Percentiles rank a stretch among this genome's conserved stretches.
These are phyloP conservation scores for Hypomyces perniciosus DNA, from an alignment of 2,329 filamentous ascomycete genomes.

Conservation along the genomic window DNA sequence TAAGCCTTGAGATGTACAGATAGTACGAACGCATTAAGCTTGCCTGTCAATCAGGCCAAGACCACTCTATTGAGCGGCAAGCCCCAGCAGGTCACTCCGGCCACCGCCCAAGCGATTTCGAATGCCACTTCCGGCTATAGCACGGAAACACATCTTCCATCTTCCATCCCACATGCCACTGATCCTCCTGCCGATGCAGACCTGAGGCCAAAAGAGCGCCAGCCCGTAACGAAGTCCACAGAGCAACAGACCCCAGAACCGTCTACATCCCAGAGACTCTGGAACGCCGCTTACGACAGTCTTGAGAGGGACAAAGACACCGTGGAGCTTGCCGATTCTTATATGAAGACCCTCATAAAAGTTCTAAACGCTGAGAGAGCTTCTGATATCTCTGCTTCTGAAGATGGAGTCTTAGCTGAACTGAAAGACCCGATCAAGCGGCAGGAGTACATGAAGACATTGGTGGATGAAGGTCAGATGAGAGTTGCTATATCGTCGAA, in stretches of 20 bases:
- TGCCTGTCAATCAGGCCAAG: not conserved
- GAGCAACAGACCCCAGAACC: not conserved
- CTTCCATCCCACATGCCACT: not conserved
- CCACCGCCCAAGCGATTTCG: not conserved
- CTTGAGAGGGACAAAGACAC: slow-evolving; percentile 3
- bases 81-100: not conserved
- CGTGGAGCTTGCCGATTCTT: not conserved
- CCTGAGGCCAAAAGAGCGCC: not conserved
- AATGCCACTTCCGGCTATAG: not conserved
- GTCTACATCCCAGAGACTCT: slow-evolving; percentile 3
- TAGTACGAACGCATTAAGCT: not conserved
- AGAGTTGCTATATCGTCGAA: not conserved
- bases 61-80: not conserved
- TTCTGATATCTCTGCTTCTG: not conserved
- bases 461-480: not conserved
- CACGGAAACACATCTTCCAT: not conserved
- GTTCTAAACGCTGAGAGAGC: not conserved
- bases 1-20: not conserved
- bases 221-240: not conserved
- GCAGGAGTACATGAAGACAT: slow-evolving; percentile 1
- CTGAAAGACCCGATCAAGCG: not conserved
- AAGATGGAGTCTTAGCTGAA: not conserved
- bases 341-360: slow-evolving; percentile 5
- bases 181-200: not conserved
- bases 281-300: slow-evolving; percentile 6